Evolutionary conservation across 2,329 filamentous ascomycete genomes (phyloP).

Genomic region (Aspergillus carbonarius): DNA sequence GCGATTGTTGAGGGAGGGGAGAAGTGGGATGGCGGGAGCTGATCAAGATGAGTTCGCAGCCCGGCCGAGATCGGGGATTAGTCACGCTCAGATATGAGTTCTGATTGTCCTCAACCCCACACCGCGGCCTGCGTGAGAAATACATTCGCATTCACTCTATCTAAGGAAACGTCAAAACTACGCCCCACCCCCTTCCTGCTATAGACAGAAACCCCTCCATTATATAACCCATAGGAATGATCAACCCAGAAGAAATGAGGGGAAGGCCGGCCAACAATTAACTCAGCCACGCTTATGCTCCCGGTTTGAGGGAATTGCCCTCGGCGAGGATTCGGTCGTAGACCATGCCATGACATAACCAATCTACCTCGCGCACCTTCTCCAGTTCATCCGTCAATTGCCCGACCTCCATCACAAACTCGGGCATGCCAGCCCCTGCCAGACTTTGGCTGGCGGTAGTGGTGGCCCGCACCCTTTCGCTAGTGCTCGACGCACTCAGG

Average conservation of each 20-base stretch:
- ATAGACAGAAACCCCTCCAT: not conserved
- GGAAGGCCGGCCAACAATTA: not conserved
- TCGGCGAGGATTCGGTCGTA: conserved; percentile 54
- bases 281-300: conserved; percentile 13
- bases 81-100: not conserved
- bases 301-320: conserved; percentile 12
- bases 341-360: conserved; percentile 56
- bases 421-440: conserved; percentile 60
- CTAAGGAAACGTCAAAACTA: not conserved
- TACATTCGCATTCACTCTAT: not conserved
- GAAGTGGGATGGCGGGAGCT: not conserved
- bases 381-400: conserved; percentile 59
- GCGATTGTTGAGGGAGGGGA: not conserved
- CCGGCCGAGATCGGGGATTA: not conserved
- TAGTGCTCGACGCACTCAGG: conserved; percentile 59
- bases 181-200: not conserved
- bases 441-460: conserved; percentile 60
- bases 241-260: not conserved
- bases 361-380: conserved; percentile 59
- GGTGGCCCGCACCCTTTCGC: conserved; percentile 58
- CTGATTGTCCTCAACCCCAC: not conserved
- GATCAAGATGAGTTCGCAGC: not conserved
- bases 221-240: not conserved
- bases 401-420: conserved; percentile 61
- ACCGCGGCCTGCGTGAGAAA: not conserved